These are phyloP conservation scores for Sclerotinia nivalis DNA, from an alignment of 2,329 filamentous ascomycete genomes.

Conservation along the genomic window DNA sequence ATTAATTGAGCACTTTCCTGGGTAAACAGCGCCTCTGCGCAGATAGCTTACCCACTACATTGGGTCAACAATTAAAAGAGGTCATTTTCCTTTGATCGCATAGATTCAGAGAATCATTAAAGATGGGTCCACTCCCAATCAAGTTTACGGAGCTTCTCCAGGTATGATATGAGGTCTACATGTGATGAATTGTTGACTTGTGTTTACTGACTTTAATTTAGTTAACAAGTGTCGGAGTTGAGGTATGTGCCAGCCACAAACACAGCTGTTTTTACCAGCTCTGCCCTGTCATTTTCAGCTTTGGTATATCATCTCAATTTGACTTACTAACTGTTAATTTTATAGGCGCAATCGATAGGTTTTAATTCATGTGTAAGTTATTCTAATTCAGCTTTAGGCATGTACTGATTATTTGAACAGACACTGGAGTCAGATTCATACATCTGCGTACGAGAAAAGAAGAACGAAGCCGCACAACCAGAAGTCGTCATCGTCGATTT, in stretches of 20 bases:
- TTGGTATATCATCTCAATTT: conserved; percentile 22
- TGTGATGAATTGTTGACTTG: conserved; percentile 59
- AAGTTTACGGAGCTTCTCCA: conserved; percentile 91
- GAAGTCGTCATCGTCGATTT: conserved; percentile 98
- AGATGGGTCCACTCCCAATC: conserved; percentile 67
- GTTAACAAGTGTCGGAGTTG: conserved; percentile 55
- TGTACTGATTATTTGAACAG: conserved; percentile 49
- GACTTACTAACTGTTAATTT: conserved; percentile 38
- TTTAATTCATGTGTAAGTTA: conserved; percentile 81
- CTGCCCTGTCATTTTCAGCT: conserved; percentile 28
- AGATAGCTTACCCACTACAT: conserved; percentile 20
- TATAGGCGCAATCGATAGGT: conserved; percentile 70
- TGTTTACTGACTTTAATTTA: conserved; percentile 40
- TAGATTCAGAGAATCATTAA: conserved; percentile 25
- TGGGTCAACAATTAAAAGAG: conserved; percentile 25
- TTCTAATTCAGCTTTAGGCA: conserved; percentile 21
- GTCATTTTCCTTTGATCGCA: conserved; percentile 34
- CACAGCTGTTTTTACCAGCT: conserved; percentile 28
- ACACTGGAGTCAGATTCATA: conserved; percentile 97
- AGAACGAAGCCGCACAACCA: conserved; percentile 77
- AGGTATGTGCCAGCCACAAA: conserved; percentile 46
- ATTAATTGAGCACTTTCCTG: conserved; percentile 36
- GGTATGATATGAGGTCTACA: conserved; percentile 80
- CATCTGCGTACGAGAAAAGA: conserved; percentile 95
- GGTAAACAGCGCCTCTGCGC: conserved; percentile 23